Percentiles rank a stretch among this genome's conserved stretches.
Conservation (phyloP, 2,329 filamentous ascomycete species). For the Periglandula ipomoeae region DNA sequence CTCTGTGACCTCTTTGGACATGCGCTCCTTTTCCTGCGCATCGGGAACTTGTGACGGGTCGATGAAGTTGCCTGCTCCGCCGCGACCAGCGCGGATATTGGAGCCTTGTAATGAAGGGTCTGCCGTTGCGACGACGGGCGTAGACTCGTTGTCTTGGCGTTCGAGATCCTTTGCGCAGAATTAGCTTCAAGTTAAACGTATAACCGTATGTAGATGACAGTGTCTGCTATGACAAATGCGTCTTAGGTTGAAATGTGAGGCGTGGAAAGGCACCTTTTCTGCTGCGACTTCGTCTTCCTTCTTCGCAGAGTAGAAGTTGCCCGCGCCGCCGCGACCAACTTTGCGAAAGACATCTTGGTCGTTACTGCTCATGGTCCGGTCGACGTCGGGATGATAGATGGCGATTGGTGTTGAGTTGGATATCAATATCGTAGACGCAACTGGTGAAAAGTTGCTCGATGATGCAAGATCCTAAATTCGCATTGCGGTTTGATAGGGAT, state of each 20-base stretch:
- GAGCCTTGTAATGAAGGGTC: conserved; percentile 13
- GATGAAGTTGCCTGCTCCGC: conserved; percentile 53
- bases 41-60: conserved; percentile 25
- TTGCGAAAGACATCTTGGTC: conserved; percentile 37
- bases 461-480: too few species aligned
- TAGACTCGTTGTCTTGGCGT: conserved; percentile 21
- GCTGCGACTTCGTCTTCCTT: conserved; percentile 35
- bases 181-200: too few species aligned
- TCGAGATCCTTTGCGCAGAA: conserved; percentile 26
- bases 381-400: not conserved
- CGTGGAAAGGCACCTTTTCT: not conserved
- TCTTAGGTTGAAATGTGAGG: too few species aligned
- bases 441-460: too few species aligned
- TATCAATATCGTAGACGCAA: too few species aligned
- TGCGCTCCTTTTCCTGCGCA: conserved; percentile 24
- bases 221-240: too few species aligned
- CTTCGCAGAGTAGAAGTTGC: conserved; percentile 49
- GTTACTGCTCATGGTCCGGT: conserved; percentile 12
- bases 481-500: too few species aligned
- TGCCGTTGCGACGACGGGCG: not conserved
- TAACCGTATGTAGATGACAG: too few species aligned
- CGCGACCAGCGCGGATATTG: conserved; percentile 6
- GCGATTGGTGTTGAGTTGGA: too few species aligned
- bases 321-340: conserved; percentile 53
- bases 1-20: conserved; percentile 23